Evolutionary conservation across 768 basidiomycete genomes (phyloP).

Genomic region (Suillus weaverae): DNA sequence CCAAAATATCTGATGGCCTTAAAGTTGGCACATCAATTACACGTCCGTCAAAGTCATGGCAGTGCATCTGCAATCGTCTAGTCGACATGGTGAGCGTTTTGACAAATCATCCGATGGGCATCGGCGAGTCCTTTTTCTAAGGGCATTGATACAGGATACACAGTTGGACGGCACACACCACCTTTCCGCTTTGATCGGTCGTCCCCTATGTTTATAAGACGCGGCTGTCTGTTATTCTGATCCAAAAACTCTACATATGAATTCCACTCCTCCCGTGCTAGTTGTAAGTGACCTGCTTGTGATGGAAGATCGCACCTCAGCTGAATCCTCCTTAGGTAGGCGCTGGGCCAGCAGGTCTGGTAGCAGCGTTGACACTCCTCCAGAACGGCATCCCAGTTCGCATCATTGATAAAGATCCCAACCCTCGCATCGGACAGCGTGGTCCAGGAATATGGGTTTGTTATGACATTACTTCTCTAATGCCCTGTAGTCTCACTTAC

Average conservation of each 20-base stretch:
- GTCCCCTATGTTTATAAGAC: background rate
- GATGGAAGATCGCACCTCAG: background rate
- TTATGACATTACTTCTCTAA: background rate
- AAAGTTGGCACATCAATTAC: too few relatives aligned
- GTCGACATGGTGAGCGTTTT: too few relatives aligned
- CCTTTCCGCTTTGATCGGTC: too few relatives aligned
- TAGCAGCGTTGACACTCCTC: conserved; percentile 40
- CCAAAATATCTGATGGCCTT: too few relatives aligned
- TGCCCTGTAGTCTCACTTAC: too few relatives aligned
- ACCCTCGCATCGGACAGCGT: conserved; percentile 38
- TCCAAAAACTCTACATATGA: background rate
- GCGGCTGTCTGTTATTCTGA: background rate
- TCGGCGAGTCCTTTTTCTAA: too few relatives aligned
- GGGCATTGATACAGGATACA: too few relatives aligned
- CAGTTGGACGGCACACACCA: too few relatives aligned
- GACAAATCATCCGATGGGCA: too few relatives aligned
- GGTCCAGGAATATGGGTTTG: conserved; percentile 39
- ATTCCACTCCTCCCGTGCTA: conserved; percentile 5
- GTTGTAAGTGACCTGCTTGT: background rate
- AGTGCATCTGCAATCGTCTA: too few relatives aligned
- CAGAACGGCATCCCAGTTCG: conserved; percentile 26
- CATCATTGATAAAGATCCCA: conserved; percentile 14
- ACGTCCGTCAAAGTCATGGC: too few relatives aligned
- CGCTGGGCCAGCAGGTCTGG: conserved; percentile 47
- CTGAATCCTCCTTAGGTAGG: conserved; percentile 38